Percentiles rank a stretch among this genome's conserved stretches.
Conservation (phyloP, 352 stramenopile genomes). For the Globisporangium barbulae region DNA sequence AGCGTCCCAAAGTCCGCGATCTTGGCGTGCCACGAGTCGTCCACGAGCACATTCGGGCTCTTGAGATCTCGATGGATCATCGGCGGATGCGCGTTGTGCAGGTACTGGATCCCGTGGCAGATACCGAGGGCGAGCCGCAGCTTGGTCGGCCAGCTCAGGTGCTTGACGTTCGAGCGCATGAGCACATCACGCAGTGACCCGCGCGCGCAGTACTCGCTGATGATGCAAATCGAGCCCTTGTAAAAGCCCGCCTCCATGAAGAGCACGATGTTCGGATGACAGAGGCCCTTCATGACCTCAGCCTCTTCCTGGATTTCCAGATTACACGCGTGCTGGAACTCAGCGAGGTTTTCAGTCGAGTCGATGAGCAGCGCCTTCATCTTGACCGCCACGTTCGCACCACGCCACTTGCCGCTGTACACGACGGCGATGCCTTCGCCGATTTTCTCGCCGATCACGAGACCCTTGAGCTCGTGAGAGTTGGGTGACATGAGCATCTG, state of each 20-base stretch:
- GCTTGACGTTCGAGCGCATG: constrained; percentile 60
- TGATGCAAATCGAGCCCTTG: constrained; percentile 89
- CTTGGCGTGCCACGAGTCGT: constrained; percentile 88
- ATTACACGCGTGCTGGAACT: constrained; percentile 83
- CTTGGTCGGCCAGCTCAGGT: constrained; percentile 80
- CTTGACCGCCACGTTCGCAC: constrained; percentile 95
- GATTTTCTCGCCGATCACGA: constrained; percentile 84
- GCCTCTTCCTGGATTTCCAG: constrained; percentile 82
- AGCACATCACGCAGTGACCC: constrained; percentile 95
- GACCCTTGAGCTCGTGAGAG: constrained; percentile 70
- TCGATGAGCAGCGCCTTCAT: constrained; percentile 83
- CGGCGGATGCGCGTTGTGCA: constrained; percentile 85
- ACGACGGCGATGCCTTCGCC: constrained; percentile 88
- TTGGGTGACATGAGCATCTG: constrained; percentile 56
- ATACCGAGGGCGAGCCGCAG: constrained; percentile 74
- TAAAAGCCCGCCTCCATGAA: constrained; percentile 90
- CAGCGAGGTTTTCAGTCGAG: constrained; percentile 48
- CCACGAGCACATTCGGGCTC: constrained; percentile 87
- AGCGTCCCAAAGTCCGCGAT: constrained; percentile 90
- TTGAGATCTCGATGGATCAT: constrained; percentile 93
- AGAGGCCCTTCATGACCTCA: constrained; percentile 76
- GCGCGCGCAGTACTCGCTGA: constrained; percentile 94
- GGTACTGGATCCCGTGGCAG: constrained; percentile 86
- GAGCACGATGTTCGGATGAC: constrained; percentile 84
- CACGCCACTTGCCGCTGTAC: constrained; percentile 94